Percentiles rank a stretch among this genome's conserved stretches.
phyloP scores from a whole-genome alignment of 164 flowering plant species.

The Vitis labrusca region DNA sequence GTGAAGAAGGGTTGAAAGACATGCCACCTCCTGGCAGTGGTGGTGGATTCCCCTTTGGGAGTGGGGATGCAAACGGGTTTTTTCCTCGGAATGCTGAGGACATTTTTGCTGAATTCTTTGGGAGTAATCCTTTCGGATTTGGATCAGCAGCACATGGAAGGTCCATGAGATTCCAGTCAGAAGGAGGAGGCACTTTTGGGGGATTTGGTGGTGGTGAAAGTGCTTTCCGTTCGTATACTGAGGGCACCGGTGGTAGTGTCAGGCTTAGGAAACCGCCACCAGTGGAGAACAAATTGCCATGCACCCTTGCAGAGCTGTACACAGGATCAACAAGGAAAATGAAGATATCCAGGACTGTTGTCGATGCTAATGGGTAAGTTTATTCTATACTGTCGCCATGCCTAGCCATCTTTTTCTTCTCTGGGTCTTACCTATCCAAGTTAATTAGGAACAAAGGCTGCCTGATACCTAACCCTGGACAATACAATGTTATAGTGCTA shows the following conservation, averaged over 20 bases:
- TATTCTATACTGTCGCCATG: no score
- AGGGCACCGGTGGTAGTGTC: conserved; percentile 23
- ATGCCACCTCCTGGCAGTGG: conserved; percentile 47
- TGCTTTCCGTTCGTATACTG: conserved; percentile 33
- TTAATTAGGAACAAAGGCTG: no score
- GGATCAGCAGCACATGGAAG: conserved; percentile 52
- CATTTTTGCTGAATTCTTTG: conserved; percentile 73
- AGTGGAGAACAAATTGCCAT: conserved; percentile 62
- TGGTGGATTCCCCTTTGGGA: conserved; percentile 29
- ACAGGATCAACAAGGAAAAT: conserved; percentile 71
- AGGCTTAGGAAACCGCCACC: conserved; percentile 59
- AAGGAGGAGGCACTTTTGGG: conserved; percentile 43
- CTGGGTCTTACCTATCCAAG: background rate
- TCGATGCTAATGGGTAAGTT: conserved; percentile 55
- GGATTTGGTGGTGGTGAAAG: conserved; percentile 43
- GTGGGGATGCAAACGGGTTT: conserved; percentile 35
- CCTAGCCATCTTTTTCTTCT: background rate
- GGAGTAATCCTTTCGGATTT: conserved; percentile 63
- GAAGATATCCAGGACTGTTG: conserved; percentile 67
- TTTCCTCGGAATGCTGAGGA: conserved; percentile 73
- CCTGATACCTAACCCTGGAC: no score
- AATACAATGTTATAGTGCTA: no score
- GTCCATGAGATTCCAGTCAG: conserved; percentile 48
- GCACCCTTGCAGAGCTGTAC: conserved; percentile 73
- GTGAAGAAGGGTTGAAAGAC: conserved; percentile 68